These are phyloP conservation scores for Alternaria burnsii DNA, from an alignment of 2,329 filamentous ascomycete species.

Conservation along the genomic window DNA sequence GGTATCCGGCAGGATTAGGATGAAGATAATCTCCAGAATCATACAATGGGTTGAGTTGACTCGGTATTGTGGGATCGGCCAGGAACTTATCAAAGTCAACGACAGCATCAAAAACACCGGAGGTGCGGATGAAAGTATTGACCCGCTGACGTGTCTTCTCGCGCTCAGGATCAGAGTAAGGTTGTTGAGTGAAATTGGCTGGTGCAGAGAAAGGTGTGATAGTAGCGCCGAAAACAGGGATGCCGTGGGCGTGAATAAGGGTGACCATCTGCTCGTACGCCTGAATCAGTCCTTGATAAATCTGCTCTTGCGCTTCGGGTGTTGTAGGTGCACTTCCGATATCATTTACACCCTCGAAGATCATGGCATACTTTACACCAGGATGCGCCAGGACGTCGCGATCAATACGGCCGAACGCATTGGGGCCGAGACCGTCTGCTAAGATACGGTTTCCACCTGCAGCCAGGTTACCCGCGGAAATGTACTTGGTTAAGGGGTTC, in stretches of 20 bases:
- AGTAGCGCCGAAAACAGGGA: constrained; percentile 69
- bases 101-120: constrained; percentile 66
- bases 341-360: constrained; percentile 72
- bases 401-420: constrained; percentile 67
- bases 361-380: constrained; percentile 67
- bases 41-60: constrained; percentile 59
- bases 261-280: constrained; percentile 67
- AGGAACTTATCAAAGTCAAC: constrained; percentile 70
- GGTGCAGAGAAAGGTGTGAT: constrained; percentile 68
- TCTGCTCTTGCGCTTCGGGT: constrained; percentile 53
- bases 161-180: constrained; percentile 54
- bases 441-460: constrained; percentile 74
- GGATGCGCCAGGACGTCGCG: constrained; percentile 69
- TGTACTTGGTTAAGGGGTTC: constrained; percentile 53
- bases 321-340: constrained; percentile 64
- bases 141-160: constrained; percentile 66
- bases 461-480: constrained; percentile 70
- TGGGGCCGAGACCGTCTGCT: constrained; percentile 68
- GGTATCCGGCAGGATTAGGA: constrained; percentile 67
- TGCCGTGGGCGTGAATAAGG: constrained; percentile 62
- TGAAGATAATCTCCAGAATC: constrained; percentile 73
- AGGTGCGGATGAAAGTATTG: constrained; percentile 68
- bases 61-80: constrained; percentile 59
- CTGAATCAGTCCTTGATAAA: constrained; percentile 63
- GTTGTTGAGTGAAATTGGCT: constrained; percentile 40